Conservation (phyloP, 345 rosid species). For the Toxicodendron radicans region DNA sequence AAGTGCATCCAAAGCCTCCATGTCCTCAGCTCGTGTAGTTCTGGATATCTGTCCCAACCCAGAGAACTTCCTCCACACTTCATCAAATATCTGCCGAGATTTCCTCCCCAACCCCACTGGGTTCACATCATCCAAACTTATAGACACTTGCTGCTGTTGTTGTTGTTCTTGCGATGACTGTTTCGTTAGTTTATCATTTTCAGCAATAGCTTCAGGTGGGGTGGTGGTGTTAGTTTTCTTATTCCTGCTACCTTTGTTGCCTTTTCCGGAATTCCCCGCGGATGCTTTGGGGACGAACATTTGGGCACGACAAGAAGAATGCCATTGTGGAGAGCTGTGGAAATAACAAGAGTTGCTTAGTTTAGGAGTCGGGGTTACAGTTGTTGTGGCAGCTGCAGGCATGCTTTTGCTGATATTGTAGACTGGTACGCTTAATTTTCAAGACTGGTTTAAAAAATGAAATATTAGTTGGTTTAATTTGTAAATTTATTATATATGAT, state of each 20-base stretch:
- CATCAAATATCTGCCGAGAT: conserved; percentile 86
- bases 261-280: conserved; percentile 30
- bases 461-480: not conserved
- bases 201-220: not conserved
- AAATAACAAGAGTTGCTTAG: not conserved
- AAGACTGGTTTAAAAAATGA: not conserved
- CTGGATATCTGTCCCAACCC: conserved; percentile 93
- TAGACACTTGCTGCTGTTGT: conserved; percentile 32
- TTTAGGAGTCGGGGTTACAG: conserved; percentile 4
- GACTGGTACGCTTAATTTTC: not conserved
- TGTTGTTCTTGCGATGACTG: not conserved
- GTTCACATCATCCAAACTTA: conserved; percentile 79
- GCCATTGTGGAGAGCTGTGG: conserved; percentile 14
- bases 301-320: not conserved
- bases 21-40: conserved; percentile 67
- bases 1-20: conserved; percentile 60
- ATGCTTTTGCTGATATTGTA: not conserved
- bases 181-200: conserved; percentile 4
- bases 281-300: conserved; percentile 39
- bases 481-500: not conserved
- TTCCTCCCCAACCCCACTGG: conserved; percentile 87
- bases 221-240: conserved; percentile 20
- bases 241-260: conserved; percentile 23
- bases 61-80: conserved; percentile 96
- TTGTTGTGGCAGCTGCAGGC: not conserved